Evolutionary conservation across 495 filamentous ascomycete genomes (phyloP).

Genomic region (Aspergillus avenaceus): DNA sequence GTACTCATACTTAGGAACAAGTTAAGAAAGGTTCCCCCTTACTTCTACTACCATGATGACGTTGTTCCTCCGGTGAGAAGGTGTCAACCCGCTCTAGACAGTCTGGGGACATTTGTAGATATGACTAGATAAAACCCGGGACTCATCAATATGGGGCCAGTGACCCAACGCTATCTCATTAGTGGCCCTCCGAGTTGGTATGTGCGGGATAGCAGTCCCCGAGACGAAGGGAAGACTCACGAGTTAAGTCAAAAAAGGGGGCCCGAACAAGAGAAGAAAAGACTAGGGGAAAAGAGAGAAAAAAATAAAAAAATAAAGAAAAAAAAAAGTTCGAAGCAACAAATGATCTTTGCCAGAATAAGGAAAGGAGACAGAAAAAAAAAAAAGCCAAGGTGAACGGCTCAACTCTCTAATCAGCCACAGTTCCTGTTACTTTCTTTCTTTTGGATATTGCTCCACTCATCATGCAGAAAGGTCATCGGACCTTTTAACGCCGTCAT

Average conservation of each 20-base stretch:
- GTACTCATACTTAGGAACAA: background rate
- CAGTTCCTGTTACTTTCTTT: background rate
- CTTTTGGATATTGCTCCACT: background rate
- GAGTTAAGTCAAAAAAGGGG: background rate
- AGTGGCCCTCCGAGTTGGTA: slow-evolving; percentile 7
- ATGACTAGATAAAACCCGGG: background rate
- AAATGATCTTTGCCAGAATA: background rate
- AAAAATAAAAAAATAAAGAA: slow-evolving; percentile 1
- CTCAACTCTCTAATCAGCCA: background rate
- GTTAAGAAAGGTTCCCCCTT: too few relatives aligned
- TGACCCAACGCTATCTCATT: slow-evolving; percentile 7
- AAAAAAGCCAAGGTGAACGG: slow-evolving; percentile 3
- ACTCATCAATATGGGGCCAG: background rate
- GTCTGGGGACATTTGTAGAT: background rate
- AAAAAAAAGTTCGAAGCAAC: background rate
- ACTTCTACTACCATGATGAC: background rate
- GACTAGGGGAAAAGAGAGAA: too few relatives aligned
- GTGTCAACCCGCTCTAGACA: background rate
- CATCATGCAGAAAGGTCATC: background rate
- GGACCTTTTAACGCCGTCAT: background rate
- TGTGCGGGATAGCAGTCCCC: slow-evolving; percentile 4
- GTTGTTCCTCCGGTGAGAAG: background rate
- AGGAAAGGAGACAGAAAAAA: background rate
- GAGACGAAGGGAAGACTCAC: background rate
- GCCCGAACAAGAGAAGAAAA: too few relatives aligned